phyloP scores from a whole-genome alignment of 495 filamentous ascomycete species.

The Tuber aestivum region DNA sequence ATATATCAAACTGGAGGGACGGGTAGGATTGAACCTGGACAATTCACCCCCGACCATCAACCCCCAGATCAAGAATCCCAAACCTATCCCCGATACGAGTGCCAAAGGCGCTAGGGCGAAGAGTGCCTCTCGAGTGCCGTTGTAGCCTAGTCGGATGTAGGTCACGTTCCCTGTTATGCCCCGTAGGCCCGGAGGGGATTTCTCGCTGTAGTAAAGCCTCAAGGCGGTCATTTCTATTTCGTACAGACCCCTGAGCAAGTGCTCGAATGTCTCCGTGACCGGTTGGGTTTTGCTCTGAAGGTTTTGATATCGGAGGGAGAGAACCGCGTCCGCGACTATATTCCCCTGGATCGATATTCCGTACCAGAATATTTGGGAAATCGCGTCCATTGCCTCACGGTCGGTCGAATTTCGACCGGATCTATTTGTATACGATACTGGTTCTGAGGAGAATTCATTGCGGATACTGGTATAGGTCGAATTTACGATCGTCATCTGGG shows the following conservation, averaged over 20 bases:
- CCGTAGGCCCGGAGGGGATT: conserved; percentile 17
- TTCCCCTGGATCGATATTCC: conserved; percentile 32
- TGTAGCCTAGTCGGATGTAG: conserved; percentile 30
- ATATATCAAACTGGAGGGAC: conserved; percentile 25
- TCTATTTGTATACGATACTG: conserved; percentile 9
- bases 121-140: conserved; percentile 21
- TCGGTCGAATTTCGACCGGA: conserved; percentile 16
- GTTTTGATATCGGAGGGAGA: conserved; percentile 28
- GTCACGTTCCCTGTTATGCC: conserved; percentile 12
- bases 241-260: conserved; percentile 29
- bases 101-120: conserved; percentile 25
- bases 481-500: conserved; percentile 24
- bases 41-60: conserved; percentile 18
- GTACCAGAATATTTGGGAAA: conserved; percentile 33
- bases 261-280: conserved; percentile 17
- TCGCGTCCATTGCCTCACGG: conserved; percentile 22
- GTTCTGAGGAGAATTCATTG: conserved; percentile 30
- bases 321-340: conserved; percentile 28
- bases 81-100: conserved; percentile 19
- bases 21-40: conserved; percentile 29
- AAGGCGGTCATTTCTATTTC: conserved; percentile 32
- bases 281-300: conserved; percentile 6
- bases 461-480: conserved; percentile 24
- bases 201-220: conserved; percentile 27
- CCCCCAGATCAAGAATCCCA: conserved; percentile 21